phyloP scores from a whole-genome alignment of 2,329 filamentous ascomycete genomes.

The Calycina herbarum region DNA sequence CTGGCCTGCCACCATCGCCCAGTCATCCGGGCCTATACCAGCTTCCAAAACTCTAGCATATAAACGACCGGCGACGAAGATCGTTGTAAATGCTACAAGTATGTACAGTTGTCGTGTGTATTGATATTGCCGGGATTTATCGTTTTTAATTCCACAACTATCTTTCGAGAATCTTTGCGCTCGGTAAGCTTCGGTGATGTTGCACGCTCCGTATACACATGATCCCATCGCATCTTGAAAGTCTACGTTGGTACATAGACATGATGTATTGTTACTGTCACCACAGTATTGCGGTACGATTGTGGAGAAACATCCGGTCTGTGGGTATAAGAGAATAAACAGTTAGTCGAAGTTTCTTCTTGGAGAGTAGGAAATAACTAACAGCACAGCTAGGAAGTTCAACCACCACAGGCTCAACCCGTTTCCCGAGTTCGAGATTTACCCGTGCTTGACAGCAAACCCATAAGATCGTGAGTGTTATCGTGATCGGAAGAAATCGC shows the following conservation, averaged over 20 bases:
- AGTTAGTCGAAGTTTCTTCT: not conserved
- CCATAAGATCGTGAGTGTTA: not conserved
- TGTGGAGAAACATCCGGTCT: conserved; percentile 23
- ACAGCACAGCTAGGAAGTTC: not conserved
- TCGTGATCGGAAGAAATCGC: not conserved
- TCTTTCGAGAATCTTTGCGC: conserved; percentile 14
- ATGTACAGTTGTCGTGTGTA: conserved; percentile 8
- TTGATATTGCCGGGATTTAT: conserved; percentile 15
- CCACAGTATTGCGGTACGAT: conserved; percentile 18
- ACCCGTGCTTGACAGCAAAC: not conserved
- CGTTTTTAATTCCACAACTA: conserved; percentile 17
- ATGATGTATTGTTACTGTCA: conserved; percentile 16
- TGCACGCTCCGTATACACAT: conserved; percentile 18
- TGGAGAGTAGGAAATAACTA: not conserved
- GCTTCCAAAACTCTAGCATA: conserved; percentile 15
- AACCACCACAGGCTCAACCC: not conserved
- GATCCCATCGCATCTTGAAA: conserved; percentile 10
- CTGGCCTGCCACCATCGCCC: conserved; percentile 15
- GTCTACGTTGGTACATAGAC: conserved; percentile 13
- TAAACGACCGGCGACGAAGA: conserved; percentile 13
- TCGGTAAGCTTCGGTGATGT: conserved; percentile 13
- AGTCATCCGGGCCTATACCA: conserved; percentile 20
- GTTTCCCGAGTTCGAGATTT: not conserved
- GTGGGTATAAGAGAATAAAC: not conserved
- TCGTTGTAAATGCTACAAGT: conserved; percentile 12